phyloP scores from a whole-genome alignment of 1,139 yeast species.

The Insectozyma bohioensis region DNA sequence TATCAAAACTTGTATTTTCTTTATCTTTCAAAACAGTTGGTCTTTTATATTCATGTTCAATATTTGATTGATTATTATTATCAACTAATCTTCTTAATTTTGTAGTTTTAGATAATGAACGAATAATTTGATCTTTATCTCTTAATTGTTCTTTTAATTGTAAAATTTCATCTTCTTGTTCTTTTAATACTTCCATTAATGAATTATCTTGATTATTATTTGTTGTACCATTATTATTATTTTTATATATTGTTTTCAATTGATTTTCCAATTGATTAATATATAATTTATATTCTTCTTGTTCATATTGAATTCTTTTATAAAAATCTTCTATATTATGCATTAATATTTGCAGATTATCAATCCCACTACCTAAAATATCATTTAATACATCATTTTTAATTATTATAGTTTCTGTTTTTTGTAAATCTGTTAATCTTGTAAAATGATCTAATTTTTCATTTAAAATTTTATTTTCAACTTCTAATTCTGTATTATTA shows the following conservation, averaged over 20 bases:
- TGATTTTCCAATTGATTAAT: slow-evolving; percentile 62
- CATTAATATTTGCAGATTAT: slow-evolving; percentile 37
- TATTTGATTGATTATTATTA: slow-evolving; percentile 1
- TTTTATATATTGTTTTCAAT: slow-evolving; percentile 26
- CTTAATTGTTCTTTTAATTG: slow-evolving; percentile 62
- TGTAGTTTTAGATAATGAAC: slow-evolving; percentile 64
- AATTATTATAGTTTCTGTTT: slow-evolving; percentile 53
- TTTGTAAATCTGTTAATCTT: slow-evolving; percentile 58
- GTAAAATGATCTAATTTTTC: slow-evolving; percentile 72
- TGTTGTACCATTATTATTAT: slow-evolving; percentile 17
- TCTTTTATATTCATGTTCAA: slow-evolving; percentile 7
- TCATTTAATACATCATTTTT: slow-evolving; percentile 58
- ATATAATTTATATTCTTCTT: slow-evolving; percentile 64
- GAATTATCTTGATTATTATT: slow-evolving; percentile 2
- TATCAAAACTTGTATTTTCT: slow-evolving; percentile 21
- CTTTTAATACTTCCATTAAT: slow-evolving; percentile 36
- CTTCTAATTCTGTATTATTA: slow-evolving; percentile 31
- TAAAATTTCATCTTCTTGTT: slow-evolving; percentile 68
- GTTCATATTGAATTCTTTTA: slow-evolving; percentile 45
- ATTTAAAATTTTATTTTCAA: slow-evolving; percentile 60
- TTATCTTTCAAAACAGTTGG: slow-evolving; percentile 15
- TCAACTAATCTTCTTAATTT: slow-evolving; percentile 51
- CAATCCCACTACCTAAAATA: slow-evolving; percentile 39
- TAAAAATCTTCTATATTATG: slow-evolving; percentile 49
- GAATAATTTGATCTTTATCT: slow-evolving; percentile 75